Base-by-base conservation (phyloP, 805 yeast species). In the Ogataea ramenticola region DNA sequence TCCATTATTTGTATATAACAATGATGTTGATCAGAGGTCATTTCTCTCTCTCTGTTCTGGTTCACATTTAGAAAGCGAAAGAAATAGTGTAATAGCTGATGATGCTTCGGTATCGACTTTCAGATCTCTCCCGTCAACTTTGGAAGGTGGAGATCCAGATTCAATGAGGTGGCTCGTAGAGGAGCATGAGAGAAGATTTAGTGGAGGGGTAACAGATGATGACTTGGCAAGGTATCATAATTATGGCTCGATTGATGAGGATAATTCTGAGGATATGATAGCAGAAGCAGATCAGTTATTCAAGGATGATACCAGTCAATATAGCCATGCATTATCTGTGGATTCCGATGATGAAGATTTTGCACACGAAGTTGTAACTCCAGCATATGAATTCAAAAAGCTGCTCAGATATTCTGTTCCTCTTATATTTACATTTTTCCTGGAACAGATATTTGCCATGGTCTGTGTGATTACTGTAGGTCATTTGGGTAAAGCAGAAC, bases 391-490 rank as follows among this genome's bases (percentile, higher is more conserved):
- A 48, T 46, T 68, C 2, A 37, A 52, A 4, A 64, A 58, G 35
- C 57, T 75, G 12, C 51, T 63, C 34, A 62, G 64, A 36, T 74
- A 68, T 54, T 74, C 80, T 1, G 44, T 67, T 10, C 90, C 90
- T 0, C 62, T 84, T 55, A 70, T 81, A 16, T 62, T 80, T 39
- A 83, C 90, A 2, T 84, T 84, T 54, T 62, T 84, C 38, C 60
- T 84, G 45, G 89, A 84, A 14, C 64, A 61, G 43, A 47, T 54
- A 2, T 71, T 87, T 45, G 76, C 89, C 1, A 78, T 87, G 20
- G 86, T 86, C 1, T 83, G 93, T 5, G 82, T 87, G 17, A 77
- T 88, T 49, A 73, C 80, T 17, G 96, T 89, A 1, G 89, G 91
- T 3, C 77, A 80, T 53, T 64, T 85, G 43, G 93, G 93, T 5